phyloP scores from a whole-genome alignment of 371 early-diverging fungal species.

The Mortierella polycephala region DNA sequence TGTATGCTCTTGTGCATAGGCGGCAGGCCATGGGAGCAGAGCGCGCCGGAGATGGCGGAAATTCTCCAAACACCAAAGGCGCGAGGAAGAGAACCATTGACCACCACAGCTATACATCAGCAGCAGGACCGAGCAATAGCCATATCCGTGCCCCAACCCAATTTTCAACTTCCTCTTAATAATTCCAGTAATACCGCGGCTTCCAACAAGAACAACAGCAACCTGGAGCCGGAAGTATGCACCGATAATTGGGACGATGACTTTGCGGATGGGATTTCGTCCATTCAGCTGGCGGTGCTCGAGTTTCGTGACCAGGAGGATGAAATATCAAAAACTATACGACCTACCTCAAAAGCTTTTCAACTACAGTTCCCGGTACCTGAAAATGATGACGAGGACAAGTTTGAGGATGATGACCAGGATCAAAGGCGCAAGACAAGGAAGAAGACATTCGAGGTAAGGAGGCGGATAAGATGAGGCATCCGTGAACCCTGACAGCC shows the following conservation, averaged over 20 bases:
- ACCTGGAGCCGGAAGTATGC: constrained; percentile 47
- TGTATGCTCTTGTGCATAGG: background rate
- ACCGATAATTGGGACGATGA: constrained; percentile 61
- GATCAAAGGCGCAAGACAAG: constrained; percentile 30
- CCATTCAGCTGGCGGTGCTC: constrained; percentile 42
- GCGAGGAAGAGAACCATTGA: constrained; percentile 11
- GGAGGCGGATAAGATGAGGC: background rate
- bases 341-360: constrained; percentile 10
- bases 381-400: constrained; percentile 19
- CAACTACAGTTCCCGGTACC: background rate
- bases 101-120: background rate
- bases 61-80: constrained; percentile 18
- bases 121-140: constrained; percentile 15
- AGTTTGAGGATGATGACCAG: constrained; percentile 21
- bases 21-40: constrained; percentile 20
- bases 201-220: constrained; percentile 11
- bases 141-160: constrained; percentile 14
- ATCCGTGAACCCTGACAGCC: background rate
- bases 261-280: constrained; percentile 52
- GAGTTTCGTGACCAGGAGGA: constrained; percentile 51
- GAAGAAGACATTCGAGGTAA: constrained; percentile 23
- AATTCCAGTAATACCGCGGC: background rate
- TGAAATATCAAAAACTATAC: constrained; percentile 42
- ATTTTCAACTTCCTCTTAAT: constrained; percentile 1
- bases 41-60: constrained; percentile 20